These are phyloP conservation scores for Pilobolus umbonatus DNA, from an alignment of 192 early-diverging fungal species.

Conservation along the genomic window DNA sequence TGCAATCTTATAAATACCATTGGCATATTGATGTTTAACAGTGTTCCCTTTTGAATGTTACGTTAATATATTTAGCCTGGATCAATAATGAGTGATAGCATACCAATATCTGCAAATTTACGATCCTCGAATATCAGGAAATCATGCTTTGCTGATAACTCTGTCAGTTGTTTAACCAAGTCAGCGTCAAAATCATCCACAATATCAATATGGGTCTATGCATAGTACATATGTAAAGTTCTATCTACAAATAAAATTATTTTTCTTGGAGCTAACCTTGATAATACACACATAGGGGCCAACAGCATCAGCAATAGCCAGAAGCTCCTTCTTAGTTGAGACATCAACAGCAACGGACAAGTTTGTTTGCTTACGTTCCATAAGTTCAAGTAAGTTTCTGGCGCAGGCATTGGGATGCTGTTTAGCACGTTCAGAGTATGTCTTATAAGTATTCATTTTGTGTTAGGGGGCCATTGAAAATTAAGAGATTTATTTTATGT, in stretches of 20 bases:
- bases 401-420: conserved; percentile 74
- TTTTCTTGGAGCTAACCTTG: conserved; percentile 64
- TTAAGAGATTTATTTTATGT: background rate
- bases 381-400: conserved; percentile 66
- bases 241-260: background rate
- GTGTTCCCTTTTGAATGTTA: conserved; percentile 95
- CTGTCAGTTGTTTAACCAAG: conserved; percentile 66
- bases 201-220: conserved; percentile 92
- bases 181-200: conserved; percentile 90
- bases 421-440: conserved; percentile 66
- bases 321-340: conserved; percentile 79
- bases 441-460: conserved; percentile 26
- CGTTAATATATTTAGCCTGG: background rate
- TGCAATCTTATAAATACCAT: conserved; percentile 89
- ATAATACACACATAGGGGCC: conserved; percentile 95
- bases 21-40: conserved; percentile 90
- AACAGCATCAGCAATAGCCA: conserved; percentile 79
- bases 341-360: conserved; percentile 90
- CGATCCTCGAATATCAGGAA: conserved; percentile 99
- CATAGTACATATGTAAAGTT: background rate
- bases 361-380: conserved; percentile 90
- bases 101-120: conserved; percentile 98
- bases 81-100: no score
- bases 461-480: background rate
- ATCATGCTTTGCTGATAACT: conserved; percentile 77